Evolutionary conservation across 805 yeast genomes (phyloP).

Genomic region (Komagataella ulmi): DNA sequence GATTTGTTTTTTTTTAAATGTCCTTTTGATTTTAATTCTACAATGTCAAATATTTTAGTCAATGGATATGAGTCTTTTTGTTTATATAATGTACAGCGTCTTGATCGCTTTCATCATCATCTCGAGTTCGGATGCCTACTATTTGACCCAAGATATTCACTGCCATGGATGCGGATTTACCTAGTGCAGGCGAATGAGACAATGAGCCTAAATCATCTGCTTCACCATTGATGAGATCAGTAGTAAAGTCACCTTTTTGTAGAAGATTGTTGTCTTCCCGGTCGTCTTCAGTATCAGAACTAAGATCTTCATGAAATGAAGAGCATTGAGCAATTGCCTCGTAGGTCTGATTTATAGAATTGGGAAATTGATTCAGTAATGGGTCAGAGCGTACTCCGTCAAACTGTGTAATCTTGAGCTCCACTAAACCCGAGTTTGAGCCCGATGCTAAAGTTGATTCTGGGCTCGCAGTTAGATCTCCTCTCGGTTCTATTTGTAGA

Average conservation of each 20-base stretch:
- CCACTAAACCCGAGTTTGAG: not conserved
- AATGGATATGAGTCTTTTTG: not conserved
- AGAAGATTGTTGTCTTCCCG: not conserved
- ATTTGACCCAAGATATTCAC: slow-evolving; percentile 1
- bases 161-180: not conserved
- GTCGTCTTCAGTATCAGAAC: slow-evolving; percentile 4
- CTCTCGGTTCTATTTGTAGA: slow-evolving; percentile 6
- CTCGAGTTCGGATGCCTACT: slow-evolving; percentile 3
- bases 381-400: not conserved
- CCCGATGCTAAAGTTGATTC: not conserved
- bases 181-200: not conserved
- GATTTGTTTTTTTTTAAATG: slow-evolving; percentile 15
- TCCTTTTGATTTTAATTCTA: slow-evolving; percentile 1
- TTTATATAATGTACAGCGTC: slow-evolving; percentile 1
- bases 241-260: not conserved
- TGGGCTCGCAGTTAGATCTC: not conserved
- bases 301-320: slow-evolving; percentile 21
- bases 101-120: not conserved
- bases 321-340: slow-evolving; percentile 24
- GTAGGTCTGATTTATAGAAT: slow-evolving; percentile 12
- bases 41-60: not conserved
- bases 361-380: not conserved
- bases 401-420: not conserved
- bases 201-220: slow-evolving; percentile 11
- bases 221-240: slow-evolving; percentile 6